phyloP scores from a whole-genome alignment of 805 yeast genomes.

The Monosporozyma aerobia region DNA sequence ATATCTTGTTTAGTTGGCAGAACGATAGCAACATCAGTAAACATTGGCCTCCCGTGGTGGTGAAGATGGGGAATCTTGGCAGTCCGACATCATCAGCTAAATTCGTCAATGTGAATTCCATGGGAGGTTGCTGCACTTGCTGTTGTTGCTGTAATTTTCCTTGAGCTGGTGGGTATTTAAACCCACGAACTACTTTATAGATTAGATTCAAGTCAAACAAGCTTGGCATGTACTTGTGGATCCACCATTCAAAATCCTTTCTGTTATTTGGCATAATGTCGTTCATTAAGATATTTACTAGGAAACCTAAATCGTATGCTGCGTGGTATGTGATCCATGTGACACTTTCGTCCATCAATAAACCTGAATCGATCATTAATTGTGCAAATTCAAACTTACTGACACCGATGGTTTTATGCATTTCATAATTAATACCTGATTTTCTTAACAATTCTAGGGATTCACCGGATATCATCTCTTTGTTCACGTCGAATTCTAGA shows the following conservation, averaged over 20 bases:
- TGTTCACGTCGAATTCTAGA: constrained; percentile 65
- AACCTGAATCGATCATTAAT: constrained; percentile 74
- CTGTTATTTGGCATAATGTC: constrained; percentile 71
- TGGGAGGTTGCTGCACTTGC: constrained; percentile 8
- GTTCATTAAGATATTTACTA: constrained; percentile 67
- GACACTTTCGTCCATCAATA: constrained; percentile 54
- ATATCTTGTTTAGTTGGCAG: constrained; percentile 41
- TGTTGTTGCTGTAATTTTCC: constrained; percentile 15
- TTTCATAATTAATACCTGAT: constrained; percentile 73
- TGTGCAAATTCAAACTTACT: constrained; percentile 76
- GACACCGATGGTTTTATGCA: constrained; percentile 70
- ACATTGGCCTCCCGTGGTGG: constrained; percentile 54
- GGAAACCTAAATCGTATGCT: constrained; percentile 91
- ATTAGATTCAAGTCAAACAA: constrained; percentile 71
- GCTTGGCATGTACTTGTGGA: constrained; percentile 66
- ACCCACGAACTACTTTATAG: constrained; percentile 28
- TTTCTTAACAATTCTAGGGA: constrained; percentile 70
- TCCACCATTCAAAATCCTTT: constrained; percentile 65
- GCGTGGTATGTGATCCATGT: constrained; percentile 90
- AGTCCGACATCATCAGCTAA: constrained; percentile 64
- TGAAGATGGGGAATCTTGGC: constrained; percentile 47
- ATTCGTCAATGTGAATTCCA: constrained; percentile 37
- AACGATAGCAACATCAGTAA: constrained; percentile 56
- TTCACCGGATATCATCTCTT: constrained; percentile 82
- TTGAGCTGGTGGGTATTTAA: constrained; percentile 8